Evolutionary conservation across 805 yeast species (phyloP).

Genomic region (Monosporozyma aerobia): DNA sequence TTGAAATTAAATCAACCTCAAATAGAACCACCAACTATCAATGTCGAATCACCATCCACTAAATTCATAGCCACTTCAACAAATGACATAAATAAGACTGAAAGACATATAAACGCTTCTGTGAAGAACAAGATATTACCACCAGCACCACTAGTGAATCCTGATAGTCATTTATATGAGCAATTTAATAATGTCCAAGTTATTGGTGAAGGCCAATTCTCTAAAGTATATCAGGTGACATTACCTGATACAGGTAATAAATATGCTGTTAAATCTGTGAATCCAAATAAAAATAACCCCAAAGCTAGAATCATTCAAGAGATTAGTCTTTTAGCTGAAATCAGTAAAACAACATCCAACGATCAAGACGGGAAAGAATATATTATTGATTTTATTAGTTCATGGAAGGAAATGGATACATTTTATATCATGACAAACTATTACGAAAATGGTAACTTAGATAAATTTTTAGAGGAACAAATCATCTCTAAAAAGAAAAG

Average conservation of each 20-base stretch:
- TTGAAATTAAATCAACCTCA: not conserved
- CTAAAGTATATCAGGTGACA: constrained; percentile 74
- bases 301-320: constrained; percentile 24
- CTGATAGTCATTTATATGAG: constrained; percentile 35
- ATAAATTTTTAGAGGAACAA: constrained; percentile 71
- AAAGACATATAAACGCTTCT: constrained; percentile 20
- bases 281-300: constrained; percentile 33
- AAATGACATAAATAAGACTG: not conserved
- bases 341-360: constrained; percentile 35
- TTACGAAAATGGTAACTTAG: constrained; percentile 90
- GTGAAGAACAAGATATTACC: constrained; percentile 1
- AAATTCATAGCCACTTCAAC: not conserved
- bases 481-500: constrained; percentile 45
- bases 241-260: constrained; percentile 46
- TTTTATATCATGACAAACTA: constrained; percentile 89
- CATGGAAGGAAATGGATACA: constrained; percentile 72
- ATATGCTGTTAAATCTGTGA: constrained; percentile 84
- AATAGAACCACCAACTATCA: not conserved
- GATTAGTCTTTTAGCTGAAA: constrained; percentile 22
- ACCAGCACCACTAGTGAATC: constrained; percentile 9
- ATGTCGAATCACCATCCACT: constrained; percentile 2
- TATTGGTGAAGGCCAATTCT: constrained; percentile 83
- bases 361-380: constrained; percentile 56
- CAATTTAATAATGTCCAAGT: constrained; percentile 54
- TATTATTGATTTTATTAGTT: constrained; percentile 68